Evolutionary conservation across 441 rosid species (phyloP), one percentile per base, ranked within the genome.

Genomic region (Arabidopsis lyrata): DNA sequence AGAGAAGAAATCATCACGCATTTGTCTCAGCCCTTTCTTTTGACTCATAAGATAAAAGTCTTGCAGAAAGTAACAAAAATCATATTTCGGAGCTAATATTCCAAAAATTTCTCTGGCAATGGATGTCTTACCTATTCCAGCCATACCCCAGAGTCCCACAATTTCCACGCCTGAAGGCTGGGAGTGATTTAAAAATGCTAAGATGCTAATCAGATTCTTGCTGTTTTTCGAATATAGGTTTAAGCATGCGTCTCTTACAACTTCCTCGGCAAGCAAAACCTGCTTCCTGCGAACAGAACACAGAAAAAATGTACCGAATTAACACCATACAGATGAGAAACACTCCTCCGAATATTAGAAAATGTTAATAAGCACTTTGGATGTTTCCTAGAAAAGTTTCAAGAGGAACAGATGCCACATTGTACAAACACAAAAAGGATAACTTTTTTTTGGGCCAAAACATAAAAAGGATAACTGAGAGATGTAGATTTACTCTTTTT

Each of bases 81-180:
- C 75, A 68, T 75, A 68, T 0, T 22, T 65, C 45, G 63, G 63
- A 58, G 63, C 2, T 0, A 15, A 14, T 8, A 11, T 8, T 68
- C 20, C 49, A 39, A 63, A 78, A 2, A 78, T 29, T 14, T 53
- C 74, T 47, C 45, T 54, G 0, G 74, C 35, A 24, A 78, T 47
- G 7, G 77, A 48, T 2, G 79, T 81, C 48, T 76, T 79, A 49
- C 82, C 81, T 8, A 76, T 73, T 12, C 84, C 84, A 18, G 72
- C 75, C 74, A 66, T 76, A 18, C 81, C 85, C 81, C 85, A 77
- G 10, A 79, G 39, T 34, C 83, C 85, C 32, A 77, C 45, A 41
- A 70, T 59, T 0, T 77, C 73, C 4, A 20, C 8, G 6, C 57
- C 55, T 6, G 50, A 32, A 49, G 45, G 3, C 0, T 66, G 48